Conservation (phyloP, 176 grass and related monocot genomes). For the Oryza meyeriana region DNA sequence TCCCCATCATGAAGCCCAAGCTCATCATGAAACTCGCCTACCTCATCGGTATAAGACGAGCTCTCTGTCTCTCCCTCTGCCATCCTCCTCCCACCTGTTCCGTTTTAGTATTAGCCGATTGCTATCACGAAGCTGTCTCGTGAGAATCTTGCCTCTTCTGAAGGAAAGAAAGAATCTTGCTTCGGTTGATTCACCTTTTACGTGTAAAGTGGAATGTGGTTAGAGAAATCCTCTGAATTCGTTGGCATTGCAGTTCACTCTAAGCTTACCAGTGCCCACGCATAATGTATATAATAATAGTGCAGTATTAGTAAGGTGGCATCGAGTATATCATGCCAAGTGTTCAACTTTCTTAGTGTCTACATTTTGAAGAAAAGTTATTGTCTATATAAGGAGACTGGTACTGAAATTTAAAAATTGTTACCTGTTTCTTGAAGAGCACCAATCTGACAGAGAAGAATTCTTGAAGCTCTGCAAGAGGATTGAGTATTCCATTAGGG, state of each 20-base stretch:
- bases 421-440: slow-evolving; percentile 54
- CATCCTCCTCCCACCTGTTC: neutral
- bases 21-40: slow-evolving; percentile 97
- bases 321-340: slow-evolving; percentile 8
- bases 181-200: slow-evolving; percentile 7
- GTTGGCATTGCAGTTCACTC: neutral
- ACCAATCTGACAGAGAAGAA: slow-evolving; percentile 59
- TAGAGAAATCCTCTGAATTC: neutral
- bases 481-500: slow-evolving; percentile 87
- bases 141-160: neutral
- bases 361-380: slow-evolving; percentile 16
- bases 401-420: slow-evolving; percentile 14
- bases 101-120: neutral
- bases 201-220: slow-evolving; percentile 5
- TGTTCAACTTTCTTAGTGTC: slow-evolving; percentile 11
- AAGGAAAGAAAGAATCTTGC: slow-evolving; percentile 10
- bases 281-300: neutral
- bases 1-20: slow-evolving; percentile 89
- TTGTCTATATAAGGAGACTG: neutral
- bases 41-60: slow-evolving; percentile 49
- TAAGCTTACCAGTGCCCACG: neutral
- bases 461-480: slow-evolving; percentile 92
- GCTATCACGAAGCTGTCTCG: neutral
- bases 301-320: neutral
- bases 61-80: neutral